These are phyloP conservation scores for Talaromyces proteolyticus DNA, from an alignment of 495 filamentous ascomycete species.

Conservation along the genomic window DNA sequence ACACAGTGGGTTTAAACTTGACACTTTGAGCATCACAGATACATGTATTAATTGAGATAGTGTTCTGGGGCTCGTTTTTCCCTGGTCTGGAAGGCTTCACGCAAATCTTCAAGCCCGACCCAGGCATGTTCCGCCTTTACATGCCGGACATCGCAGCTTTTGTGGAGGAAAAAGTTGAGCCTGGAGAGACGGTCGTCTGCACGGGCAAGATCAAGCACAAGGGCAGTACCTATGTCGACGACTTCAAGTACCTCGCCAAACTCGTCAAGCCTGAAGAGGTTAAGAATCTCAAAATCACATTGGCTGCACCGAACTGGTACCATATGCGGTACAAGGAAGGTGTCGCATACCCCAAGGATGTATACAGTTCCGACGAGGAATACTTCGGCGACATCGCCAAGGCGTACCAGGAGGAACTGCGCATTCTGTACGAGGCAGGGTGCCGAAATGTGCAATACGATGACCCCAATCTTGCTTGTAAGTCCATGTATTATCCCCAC, in stretches of 20 bases:
- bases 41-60: slow-evolving; percentile 16
- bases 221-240: slow-evolving; percentile 53
- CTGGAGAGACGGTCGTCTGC: slow-evolving; percentile 68
- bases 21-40: not conserved
- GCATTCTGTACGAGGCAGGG: slow-evolving; percentile 62
- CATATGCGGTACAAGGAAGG: slow-evolving; percentile 69
- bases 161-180: slow-evolving; percentile 63
- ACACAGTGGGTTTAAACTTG: slow-evolving; percentile 40
- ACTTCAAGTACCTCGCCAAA: slow-evolving; percentile 65
- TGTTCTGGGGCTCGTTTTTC: slow-evolving; percentile 73
- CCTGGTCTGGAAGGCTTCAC: slow-evolving; percentile 67
- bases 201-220: slow-evolving; percentile 67
- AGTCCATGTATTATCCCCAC: slow-evolving; percentile 15
- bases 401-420: slow-evolving; percentile 63
- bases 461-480: slow-evolving; percentile 72
- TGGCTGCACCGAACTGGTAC: slow-evolving; percentile 70
- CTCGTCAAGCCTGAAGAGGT: slow-evolving; percentile 52
- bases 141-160: slow-evolving; percentile 77
- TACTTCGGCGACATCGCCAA: slow-evolving; percentile 72
- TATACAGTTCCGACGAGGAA: slow-evolving; percentile 60
- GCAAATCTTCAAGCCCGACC: slow-evolving; percentile 50
- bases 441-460: slow-evolving; percentile 70
- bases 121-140: slow-evolving; percentile 64
- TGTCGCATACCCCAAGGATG: slow-evolving; percentile 57
- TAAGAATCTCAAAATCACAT: slow-evolving; percentile 63